Evolutionary conservation across 2,329 filamentous ascomycete species (phyloP), one percentile per base, ranked within the genome.

Genomic region (Alternaria brassicae): DNA sequence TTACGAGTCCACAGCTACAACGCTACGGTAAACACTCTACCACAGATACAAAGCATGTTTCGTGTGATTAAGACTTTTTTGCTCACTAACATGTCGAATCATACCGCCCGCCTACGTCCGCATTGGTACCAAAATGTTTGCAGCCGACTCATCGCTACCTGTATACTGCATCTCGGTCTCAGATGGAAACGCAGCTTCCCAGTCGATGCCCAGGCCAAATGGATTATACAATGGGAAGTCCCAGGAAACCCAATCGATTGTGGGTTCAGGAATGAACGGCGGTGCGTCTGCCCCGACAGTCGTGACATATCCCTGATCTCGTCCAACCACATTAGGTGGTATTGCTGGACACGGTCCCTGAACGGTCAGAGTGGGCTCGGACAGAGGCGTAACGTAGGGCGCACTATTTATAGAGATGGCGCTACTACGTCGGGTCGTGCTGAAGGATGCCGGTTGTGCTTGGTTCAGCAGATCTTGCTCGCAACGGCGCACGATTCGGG

Each of bases 401-500:
- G 62, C 55, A 40, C 50, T 47, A 30, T 27, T 41, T 44, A 25
- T 55, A 45, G 62, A 61, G 37, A 41, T 48, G 21, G n/a, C 44
- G 7, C 44, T 53, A 27, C 37, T 30, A 47, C 44, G 56, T 47
- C 51, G 49, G 27, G 50, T 40, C 21, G 30, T 19, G 13, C 34
- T 32, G 48, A 51, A 28, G 27, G 17, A 10, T 19, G 45, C 13
- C 17, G 57, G 49, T 19, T 55, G 49, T n/a, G 48, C 15, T 9
- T 66, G 67, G 8, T 58, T 56, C 5, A 73, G 42, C 1, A 75
- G 61, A 1, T 74, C 69, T 13, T 47, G 45, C 34, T 74, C 71
- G 59, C 72, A 74, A 28, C 68, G 52, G 12, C 65, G 70, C 19
- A 75, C 70, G 6, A 75, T 75, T 1, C 55, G 42, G 6, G 72